Base-by-base conservation (phyloP, 129 eudicot genomes). In the Escallonia herrerae region DNA sequence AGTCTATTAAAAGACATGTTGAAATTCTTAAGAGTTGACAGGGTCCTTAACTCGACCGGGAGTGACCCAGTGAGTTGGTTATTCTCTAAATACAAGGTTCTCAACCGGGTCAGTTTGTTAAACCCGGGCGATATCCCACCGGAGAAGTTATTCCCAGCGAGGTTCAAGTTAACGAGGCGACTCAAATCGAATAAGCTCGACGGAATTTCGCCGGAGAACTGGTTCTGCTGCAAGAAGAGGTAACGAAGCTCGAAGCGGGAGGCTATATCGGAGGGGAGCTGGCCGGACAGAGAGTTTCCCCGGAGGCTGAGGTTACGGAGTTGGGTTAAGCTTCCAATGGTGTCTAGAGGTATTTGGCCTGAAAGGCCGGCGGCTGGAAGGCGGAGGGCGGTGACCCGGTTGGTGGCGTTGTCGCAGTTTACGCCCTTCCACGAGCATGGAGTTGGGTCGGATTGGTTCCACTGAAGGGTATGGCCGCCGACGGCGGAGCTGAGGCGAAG, bases 401-500 rank as follows among this genome's bases (percentile, higher is more conserved):
- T 60, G 58, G 43, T 50, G 60, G 15, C 39, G 8, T 1, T 3
- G 60, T 71, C 40, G 40, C 89, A 83, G 40, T 0, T 6, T 13
- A 83, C 77, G 12, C 89, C 85, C 3, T 3, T 0, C 85, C 85
- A 83, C 10, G 53, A 41, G 60, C 82, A 79, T 4, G 83, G 81
- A 58, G 66, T 9, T 3, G 63, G 58, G 51, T 33, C n/a, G 40
- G 78, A 45, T 55, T 65, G n/a, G 63, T 78, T 74, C 83, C 87
- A 82, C 2, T 0, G 48, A 11, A 60, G 58, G 2, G 83, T 74
- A 9, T 67, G 60, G 60, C 83, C 83, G 3, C 65, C 11, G 3
- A 82, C 78, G 66, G 81, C 70, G 60, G 60, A 5, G 3, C 68
- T 60, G 14, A 82, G 67, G 73, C 46, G 52, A 62, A 82, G 78